Base-by-base conservation (phyloP, 352 stramenopile species). In the Pythium graminicola region DNA sequence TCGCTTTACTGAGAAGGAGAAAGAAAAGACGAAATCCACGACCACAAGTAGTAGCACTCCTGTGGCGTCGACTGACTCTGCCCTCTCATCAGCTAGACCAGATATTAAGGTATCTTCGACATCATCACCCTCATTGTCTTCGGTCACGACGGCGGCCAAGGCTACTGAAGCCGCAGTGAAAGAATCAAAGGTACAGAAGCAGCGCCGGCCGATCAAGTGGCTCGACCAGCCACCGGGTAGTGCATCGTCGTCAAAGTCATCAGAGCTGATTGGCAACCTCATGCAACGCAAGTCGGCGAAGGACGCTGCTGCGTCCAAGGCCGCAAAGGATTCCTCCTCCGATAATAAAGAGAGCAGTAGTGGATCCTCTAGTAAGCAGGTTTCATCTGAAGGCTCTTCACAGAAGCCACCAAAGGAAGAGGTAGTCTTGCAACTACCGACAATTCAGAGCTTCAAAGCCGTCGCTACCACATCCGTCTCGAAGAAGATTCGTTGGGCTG, bases 1-100 rank as follows among this genome's bases (percentile, higher is more conserved):
- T 55, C 83, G 81, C 52, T 93, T 91, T 41, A 93, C 82, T n/a
- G 78, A 89, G 50, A 93, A 93, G 53, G 72, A 87, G 24, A 89
- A 85, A 46, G 41, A 73, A 3, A 52, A 60, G 13, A 52, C 60
- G n/a, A 66, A 69, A 24, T 51, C 45, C 4, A 47, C 23, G 35
- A 40, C 17, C 6, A 41, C 10, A 17, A 32, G 19, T 23, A 35
- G 17, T 22, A 57, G 50, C 23, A 63, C 48, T 26, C 40, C 42
- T 62, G 61, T 53, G 22, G 27, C 41, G 2, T 51, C 48, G 23
- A 26, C 7, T 35, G 29, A 7, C 13, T 13, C 29, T 35, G 29
- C 29, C 29, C 29, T 13, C 29, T 7, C 29, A 35, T 13, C 29
- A 35, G 29, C 29, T 35, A 7, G 29, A 7, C 29, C 29, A 13